Evolutionary conservation across 2,329 filamentous ascomycete genomes (phyloP).

Genomic region (Stagonosporopsis tanaceti): DNA sequence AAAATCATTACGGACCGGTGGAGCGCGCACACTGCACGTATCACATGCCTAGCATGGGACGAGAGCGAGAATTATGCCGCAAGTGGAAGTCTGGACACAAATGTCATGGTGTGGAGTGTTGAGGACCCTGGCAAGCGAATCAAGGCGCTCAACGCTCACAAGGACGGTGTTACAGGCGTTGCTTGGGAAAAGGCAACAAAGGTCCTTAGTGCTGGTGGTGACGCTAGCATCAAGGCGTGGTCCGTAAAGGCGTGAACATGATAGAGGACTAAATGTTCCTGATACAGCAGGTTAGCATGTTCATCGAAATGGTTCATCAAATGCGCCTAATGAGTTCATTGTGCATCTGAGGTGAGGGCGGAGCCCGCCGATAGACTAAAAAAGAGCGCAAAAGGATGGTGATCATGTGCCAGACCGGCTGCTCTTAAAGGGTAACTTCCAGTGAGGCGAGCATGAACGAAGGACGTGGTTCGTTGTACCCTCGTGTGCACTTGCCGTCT

Average conservation of each 20-base stretch:
- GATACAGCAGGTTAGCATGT: not conserved
- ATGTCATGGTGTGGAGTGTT: slow-evolving; percentile 91
- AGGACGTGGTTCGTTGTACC: not conserved
- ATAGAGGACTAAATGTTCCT: not conserved
- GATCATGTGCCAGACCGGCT: slow-evolving; percentile 3
- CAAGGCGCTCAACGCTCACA: slow-evolving; percentile 88
- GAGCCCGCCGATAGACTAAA: not conserved
- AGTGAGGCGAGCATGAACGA: slow-evolving; percentile 1
- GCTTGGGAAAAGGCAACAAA: slow-evolving; percentile 73
- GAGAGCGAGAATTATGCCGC: slow-evolving; percentile 76
- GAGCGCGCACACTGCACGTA: slow-evolving; percentile 74
- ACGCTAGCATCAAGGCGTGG: slow-evolving; percentile 94
- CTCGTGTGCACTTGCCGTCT: slow-evolving; percentile 2
- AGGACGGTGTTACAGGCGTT: slow-evolving; percentile 91
- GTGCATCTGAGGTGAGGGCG: not conserved
- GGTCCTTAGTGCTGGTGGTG: slow-evolving; percentile 81
- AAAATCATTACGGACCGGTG: slow-evolving; percentile 81
- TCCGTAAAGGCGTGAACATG: slow-evolving; percentile 41
- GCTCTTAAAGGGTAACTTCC: not conserved
- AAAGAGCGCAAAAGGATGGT: not conserved
- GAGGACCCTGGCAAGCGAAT: slow-evolving; percentile 82
- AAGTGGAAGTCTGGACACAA: slow-evolving; percentile 88
- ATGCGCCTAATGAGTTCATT: slow-evolving; percentile 10
- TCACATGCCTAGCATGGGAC: slow-evolving; percentile 80
- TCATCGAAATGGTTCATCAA: slow-evolving; percentile 3